Evolutionary conservation across 2,329 filamentous ascomycete genomes (phyloP).

Genomic region (Sclerotinia minor): DNA sequence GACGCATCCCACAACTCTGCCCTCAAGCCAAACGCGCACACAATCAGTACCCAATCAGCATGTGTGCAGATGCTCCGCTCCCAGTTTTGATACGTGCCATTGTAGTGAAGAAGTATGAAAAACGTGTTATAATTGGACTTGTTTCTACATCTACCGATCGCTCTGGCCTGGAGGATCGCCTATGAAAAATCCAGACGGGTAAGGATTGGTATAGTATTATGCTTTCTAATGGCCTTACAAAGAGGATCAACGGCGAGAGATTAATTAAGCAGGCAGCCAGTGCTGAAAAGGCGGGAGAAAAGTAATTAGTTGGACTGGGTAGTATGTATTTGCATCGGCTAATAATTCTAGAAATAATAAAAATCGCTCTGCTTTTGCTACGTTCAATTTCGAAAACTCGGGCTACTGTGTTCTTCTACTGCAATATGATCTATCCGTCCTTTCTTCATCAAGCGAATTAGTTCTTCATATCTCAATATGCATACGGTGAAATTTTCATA

Average conservation of each 20-base stretch:
- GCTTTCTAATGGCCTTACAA: background rate
- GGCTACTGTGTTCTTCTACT: background rate
- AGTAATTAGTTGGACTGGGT: background rate
- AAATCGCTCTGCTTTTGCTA: background rate
- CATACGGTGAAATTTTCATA: background rate
- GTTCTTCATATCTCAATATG: background rate
- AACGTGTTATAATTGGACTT: background rate
- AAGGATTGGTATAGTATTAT: background rate
- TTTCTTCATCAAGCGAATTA: background rate
- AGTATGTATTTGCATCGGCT: background rate
- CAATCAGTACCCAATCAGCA: background rate
- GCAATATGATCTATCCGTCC: background rate
- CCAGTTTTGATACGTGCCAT: background rate
- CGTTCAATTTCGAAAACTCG: background rate
- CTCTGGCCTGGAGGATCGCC: background rate
- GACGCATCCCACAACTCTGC: background rate
- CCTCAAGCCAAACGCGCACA: background rate
- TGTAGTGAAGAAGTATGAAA: background rate
- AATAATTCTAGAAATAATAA: background rate
- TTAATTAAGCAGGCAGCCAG: background rate
- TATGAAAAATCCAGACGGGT: background rate
- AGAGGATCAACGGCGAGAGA: background rate
- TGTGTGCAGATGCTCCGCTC: too few relatives aligned
- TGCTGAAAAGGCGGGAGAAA: background rate
- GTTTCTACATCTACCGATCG: background rate